phyloP scores from a whole-genome alignment of 2,329 filamentous ascomycete species.

The Massarina eburnea region DNA sequence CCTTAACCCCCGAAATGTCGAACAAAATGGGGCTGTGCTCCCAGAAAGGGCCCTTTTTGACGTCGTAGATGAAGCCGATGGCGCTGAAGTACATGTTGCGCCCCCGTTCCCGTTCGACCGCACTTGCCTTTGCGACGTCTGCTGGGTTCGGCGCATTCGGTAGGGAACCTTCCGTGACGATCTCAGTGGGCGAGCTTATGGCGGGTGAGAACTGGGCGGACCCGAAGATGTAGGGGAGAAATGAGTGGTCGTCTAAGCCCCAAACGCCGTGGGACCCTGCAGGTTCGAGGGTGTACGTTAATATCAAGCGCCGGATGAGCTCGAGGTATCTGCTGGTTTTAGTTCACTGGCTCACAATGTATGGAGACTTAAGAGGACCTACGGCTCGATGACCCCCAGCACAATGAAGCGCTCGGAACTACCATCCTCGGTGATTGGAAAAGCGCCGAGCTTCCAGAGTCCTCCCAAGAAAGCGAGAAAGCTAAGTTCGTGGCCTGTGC shows the following conservation, averaged over 20 bases:
- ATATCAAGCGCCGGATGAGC: conserved; percentile 79
- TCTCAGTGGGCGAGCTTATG: conserved; percentile 57
- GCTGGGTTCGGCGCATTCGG: conserved; percentile 67
- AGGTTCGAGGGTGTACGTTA: conserved; percentile 90
- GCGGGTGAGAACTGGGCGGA: conserved; percentile 85
- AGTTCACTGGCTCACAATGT: neutral
- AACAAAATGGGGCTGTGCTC: conserved; percentile 88
- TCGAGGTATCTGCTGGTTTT: conserved; percentile 65
- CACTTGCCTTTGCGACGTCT: conserved; percentile 57
- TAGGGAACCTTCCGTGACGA: conserved; percentile 78
- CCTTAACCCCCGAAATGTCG: conserved; percentile 87
- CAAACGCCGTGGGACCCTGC: conserved; percentile 96
- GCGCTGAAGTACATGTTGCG: conserved; percentile 85
- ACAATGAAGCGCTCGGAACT: conserved; percentile 77
- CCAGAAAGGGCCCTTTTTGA: conserved; percentile 96
- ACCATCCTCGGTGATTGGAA: conserved; percentile 59
- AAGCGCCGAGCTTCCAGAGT: conserved; percentile 87
- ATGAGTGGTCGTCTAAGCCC: conserved; percentile 97
- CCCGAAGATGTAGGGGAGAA: conserved; percentile 91
- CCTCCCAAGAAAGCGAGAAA: conserved; percentile 89
- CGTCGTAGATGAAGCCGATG: conserved; percentile 94
- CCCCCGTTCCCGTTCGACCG: conserved; percentile 45
- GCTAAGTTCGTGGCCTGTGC: conserved; percentile 92
- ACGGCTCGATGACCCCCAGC: conserved; percentile 80
- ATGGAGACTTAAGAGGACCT: conserved; percentile 37